Conservation (phyloP, 2,329 filamentous ascomycete species). For the Diplodia intermedia region DNA sequence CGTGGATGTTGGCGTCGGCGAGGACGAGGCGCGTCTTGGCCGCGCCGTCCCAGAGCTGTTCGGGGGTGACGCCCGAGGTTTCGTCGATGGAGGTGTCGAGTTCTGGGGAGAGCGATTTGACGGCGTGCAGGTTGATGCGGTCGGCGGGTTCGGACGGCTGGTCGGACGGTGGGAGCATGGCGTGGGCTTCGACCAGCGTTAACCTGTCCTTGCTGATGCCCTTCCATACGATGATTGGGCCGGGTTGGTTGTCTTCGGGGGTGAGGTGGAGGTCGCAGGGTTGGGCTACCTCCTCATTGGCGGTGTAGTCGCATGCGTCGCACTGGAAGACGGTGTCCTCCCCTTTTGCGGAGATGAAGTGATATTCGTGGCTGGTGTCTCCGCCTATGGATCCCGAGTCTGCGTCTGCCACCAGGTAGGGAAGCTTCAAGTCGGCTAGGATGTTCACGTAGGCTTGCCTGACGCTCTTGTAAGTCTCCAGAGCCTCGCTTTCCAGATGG, state of each 20-base stretch:
- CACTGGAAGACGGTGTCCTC: constrained; percentile 88
- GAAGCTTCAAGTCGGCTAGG: constrained; percentile 82
- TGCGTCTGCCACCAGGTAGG: constrained; percentile 83
- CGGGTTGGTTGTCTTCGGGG: constrained; percentile 1
- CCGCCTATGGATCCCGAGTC: constrained; percentile 98
- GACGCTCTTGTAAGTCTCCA: constrained; percentile 80
- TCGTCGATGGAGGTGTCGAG: constrained; percentile 75
- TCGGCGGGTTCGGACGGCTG: constrained; percentile 24
- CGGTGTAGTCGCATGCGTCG: constrained; percentile 72
- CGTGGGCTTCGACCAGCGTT: constrained; percentile 68
- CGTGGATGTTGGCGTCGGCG: constrained; percentile 19
- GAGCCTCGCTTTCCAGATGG: constrained; percentile 67
- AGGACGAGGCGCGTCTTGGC: constrained; percentile 12
- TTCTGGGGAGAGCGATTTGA: constrained; percentile 70
- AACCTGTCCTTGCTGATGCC: constrained; percentile 72
- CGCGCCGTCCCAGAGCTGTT: not conserved
- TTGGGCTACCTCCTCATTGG: constrained; percentile 85
- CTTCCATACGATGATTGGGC: constrained; percentile 56
- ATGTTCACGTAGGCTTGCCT: constrained; percentile 75
- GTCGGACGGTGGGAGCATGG: constrained; percentile 55
- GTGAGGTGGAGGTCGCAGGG: constrained; percentile 37
- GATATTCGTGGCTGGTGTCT: constrained; percentile 91
- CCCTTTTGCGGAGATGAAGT: constrained; percentile 78
- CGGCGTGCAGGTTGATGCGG: constrained; percentile 64
- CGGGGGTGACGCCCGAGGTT: constrained; percentile 44